Evolutionary conservation across 2,329 filamentous ascomycete species (phyloP).

Genomic region (Didymella exigua): DNA sequence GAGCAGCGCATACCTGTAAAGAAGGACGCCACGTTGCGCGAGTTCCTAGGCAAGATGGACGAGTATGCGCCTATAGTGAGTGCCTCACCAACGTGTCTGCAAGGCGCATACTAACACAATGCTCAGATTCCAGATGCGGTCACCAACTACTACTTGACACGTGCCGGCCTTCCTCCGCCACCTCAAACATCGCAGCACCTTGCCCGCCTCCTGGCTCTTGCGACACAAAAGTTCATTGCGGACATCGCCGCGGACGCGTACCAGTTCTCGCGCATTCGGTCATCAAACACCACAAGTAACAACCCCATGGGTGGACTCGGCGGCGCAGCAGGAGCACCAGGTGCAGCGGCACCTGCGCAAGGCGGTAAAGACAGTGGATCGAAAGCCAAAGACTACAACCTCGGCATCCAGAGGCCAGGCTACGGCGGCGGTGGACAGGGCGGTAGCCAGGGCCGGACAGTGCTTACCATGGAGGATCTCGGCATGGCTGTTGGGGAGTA

Average conservation of each 20-base stretch:
- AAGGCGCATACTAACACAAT: constrained; percentile 20
- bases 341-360: constrained; percentile 61
- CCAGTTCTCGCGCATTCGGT: constrained; percentile 93
- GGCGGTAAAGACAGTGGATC: constrained; percentile 51
- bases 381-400: constrained; percentile 55
- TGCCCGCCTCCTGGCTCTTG: constrained; percentile 89
- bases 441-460: constrained; percentile 86
- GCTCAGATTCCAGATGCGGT: constrained; percentile 92
- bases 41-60: constrained; percentile 96
- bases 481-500: constrained; percentile 99
- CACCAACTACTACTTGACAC: constrained; percentile 96
- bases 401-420: constrained; percentile 57
- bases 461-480: constrained; percentile 97
- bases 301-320: constrained; percentile 89
- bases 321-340: constrained; percentile 65
- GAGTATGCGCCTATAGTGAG: constrained; percentile 95
- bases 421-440: constrained; percentile 84
- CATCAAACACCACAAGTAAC: constrained; percentile 87
- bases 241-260: constrained; percentile 98
- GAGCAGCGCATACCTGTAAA: constrained; percentile 74
- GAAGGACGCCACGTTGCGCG: constrained; percentile 89
- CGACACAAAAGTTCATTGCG: constrained; percentile 98
- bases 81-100: constrained; percentile 17
- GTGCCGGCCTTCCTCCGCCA: constrained; percentile 90
- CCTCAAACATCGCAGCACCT: constrained; percentile 89